Conservation (phyloP, 192 early-diverging fungal genomes). For the Gaertneriomyces sp. region DNA sequence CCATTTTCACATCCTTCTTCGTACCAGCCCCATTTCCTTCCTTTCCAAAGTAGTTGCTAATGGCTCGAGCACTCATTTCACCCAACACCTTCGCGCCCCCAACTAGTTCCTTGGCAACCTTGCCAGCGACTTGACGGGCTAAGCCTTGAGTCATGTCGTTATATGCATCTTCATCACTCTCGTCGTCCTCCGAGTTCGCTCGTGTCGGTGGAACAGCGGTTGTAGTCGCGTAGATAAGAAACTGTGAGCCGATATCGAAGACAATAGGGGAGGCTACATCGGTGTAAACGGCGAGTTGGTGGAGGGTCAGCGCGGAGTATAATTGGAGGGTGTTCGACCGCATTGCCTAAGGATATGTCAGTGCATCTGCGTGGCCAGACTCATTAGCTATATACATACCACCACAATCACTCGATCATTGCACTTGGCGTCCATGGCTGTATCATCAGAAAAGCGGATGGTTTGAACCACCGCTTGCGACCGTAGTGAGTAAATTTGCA, state of each 20-base stretch:
- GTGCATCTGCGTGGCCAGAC: neutral
- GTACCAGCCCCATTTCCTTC: neutral
- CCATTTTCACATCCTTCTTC: neutral
- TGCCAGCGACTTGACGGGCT: slow-evolving; percentile 56
- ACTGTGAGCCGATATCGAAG: slow-evolving; percentile 62
- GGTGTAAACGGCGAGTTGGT: slow-evolving; percentile 37
- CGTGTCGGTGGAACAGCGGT: slow-evolving; percentile 28
- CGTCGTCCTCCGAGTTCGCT: slow-evolving; percentile 4
- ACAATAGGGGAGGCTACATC: slow-evolving; percentile 46
- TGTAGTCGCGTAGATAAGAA: slow-evolving; percentile 69
- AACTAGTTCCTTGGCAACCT: slow-evolving; percentile 76
- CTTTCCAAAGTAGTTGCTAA: slow-evolving; percentile 58
- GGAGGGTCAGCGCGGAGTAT: slow-evolving; percentile 47
- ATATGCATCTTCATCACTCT: slow-evolving; percentile 14
- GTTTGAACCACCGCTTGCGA: slow-evolving; percentile 47
- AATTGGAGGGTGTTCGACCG: slow-evolving; percentile 41
- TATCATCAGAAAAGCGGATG: slow-evolving; percentile 42
- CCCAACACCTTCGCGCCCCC: slow-evolving; percentile 72
- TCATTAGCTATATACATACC: slow-evolving; percentile 48
- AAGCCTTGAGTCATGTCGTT: neutral
- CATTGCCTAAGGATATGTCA: neutral
- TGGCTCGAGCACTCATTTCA: slow-evolving; percentile 62
- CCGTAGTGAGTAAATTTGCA: slow-evolving; percentile 59
- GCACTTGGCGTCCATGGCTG: slow-evolving; percentile 48
- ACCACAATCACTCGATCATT: slow-evolving; percentile 60